Base-by-base conservation (phyloP, 305 asterid genomes). In the Rubia tinctorum region DNA sequence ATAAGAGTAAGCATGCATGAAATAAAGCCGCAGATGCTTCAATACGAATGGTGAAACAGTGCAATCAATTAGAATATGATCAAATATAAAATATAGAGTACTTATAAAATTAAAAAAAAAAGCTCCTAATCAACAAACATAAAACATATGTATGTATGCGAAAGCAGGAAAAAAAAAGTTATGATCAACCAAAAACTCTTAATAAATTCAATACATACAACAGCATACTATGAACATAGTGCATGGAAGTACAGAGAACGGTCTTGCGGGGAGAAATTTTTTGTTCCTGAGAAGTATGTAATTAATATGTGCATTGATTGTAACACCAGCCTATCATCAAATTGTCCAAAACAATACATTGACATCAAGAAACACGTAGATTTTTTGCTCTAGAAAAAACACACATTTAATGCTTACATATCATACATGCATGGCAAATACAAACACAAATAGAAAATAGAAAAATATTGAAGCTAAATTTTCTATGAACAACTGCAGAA, bases 191-290 rank as follows among this genome's bases (percentile, higher is more conserved):
- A 69, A 62, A 53, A 63, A 11, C 43, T 58, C 5, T 2, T 14
- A 40, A 20, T 58, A 22, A 45, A 42, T 42, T 47, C 45, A 51
- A 76, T 90, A 90, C 96, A 95, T 14, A 93, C 87, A 75, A 89
- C 88, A 78, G 97, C 92, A 82, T 91, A 91, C 18, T 89, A 83
- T 25, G 97, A 95, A 71, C 97, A 91, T 64, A 91, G 82, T 73
- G 86, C 91, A 22, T 75, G 78, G 77, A 91, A 91, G 77, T 91
- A 95, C 43, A 91, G 95, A 77, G 97, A 91, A 71, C 97, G 88
- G 80, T 91, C 97, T 95, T 91, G 97, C 86, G 82, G 73, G 56
- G 55, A 69, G 74, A 70, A 0, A 77, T 56, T 73, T 40, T 78
- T 58, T 58, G 74, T 68, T 80, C 53, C 74, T 66, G 64, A 40